A percentile compares a stretch with the other conserved stretches of the same genome.
phyloP scores from a whole-genome alignment of 2,329 filamentous ascomycete genomes.

The Penicillium palitans region DNA sequence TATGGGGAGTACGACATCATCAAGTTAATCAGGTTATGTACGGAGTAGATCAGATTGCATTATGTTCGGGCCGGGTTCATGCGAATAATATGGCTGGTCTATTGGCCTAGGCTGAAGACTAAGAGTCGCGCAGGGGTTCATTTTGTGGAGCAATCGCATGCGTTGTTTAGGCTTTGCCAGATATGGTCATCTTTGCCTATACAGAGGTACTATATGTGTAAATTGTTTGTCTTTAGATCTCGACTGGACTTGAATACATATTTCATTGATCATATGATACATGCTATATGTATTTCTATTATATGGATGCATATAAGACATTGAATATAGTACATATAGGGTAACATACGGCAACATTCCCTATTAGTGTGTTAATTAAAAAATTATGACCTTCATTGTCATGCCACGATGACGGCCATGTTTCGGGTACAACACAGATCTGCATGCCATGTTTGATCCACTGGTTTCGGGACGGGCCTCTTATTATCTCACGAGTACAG shows the following conservation, averaged over 20 bases:
- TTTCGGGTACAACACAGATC: constrained; percentile 13
- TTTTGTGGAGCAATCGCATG: constrained; percentile 10
- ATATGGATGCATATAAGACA: neutral
- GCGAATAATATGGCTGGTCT: neutral
- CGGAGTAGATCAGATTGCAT: constrained; percentile 1
- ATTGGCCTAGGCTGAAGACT: neutral
- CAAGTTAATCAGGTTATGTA: constrained; percentile 1
- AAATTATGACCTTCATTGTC: neutral
- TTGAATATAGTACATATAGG: neutral
- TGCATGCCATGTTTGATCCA: constrained; percentile 10
- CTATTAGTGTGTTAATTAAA: neutral
- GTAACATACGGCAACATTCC: neutral
- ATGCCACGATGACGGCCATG: constrained; percentile 9
- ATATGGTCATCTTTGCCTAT: neutral
- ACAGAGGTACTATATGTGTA: neutral
- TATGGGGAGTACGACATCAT: neutral
- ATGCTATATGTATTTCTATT: neutral
- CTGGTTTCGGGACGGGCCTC: constrained; percentile 21
- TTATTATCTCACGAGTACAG: constrained; percentile 19
- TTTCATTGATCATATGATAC: neutral
- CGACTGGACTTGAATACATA: neutral
- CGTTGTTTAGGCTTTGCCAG: constrained; percentile 3
- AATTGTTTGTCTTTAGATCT: neutral
- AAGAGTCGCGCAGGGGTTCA: neutral
- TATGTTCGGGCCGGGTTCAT: constrained; percentile 15